A percentile compares a stretch with the other conserved stretches of the same genome.
phyloP scores from a whole-genome alignment of 176 grass and related monocot genomes.

The Pontederia paniculata region DNA sequence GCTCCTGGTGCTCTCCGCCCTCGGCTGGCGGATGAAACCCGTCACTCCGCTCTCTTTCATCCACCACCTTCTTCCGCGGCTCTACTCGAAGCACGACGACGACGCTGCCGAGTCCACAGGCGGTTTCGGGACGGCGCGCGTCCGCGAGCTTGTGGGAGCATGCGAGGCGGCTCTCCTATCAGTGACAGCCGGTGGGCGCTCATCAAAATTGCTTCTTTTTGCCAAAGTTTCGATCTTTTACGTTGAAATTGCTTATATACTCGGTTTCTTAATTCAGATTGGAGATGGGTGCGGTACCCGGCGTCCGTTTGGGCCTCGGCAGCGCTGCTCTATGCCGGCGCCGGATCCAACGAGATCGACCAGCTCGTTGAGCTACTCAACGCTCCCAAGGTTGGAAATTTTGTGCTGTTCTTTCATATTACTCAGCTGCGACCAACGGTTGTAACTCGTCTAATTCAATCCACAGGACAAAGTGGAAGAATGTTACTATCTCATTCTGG shows the following conservation, averaged over 20 bases:
- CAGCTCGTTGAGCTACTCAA: constrained; percentile 37
- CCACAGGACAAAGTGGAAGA: constrained; percentile 39
- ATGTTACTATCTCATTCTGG: constrained; percentile 45
- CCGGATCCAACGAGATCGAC: constrained; percentile 6
- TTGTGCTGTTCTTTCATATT: neutral
- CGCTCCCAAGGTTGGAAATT: constrained; percentile 35
- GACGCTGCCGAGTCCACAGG: constrained; percentile 4
- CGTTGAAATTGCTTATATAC: neutral
- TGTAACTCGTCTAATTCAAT: neutral
- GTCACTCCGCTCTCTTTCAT: constrained; percentile 68
- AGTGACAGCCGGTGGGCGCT: constrained; percentile 42
- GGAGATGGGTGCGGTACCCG: constrained; percentile 55
- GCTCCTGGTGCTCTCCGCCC: constrained; percentile 53
- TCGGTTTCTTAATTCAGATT: constrained; percentile 29
- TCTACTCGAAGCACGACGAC: constrained; percentile 3
- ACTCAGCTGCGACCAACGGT: neutral
- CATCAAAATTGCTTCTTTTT: neutral
- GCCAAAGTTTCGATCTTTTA: neutral
- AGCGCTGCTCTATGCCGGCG: constrained; percentile 21
- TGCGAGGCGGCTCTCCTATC: constrained; percentile 47
- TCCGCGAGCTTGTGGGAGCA: constrained; percentile 10
- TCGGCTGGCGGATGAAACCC: constrained; percentile 58
- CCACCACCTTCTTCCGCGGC: constrained; percentile 26
- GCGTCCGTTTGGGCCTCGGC: constrained; percentile 74
- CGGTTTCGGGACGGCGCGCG: constrained; percentile 24